Evolutionary conservation across 345 rosid genomes (phyloP), one percentile per base, ranked within the genome.

Genomic region (Raphanus raphanistrum): DNA sequence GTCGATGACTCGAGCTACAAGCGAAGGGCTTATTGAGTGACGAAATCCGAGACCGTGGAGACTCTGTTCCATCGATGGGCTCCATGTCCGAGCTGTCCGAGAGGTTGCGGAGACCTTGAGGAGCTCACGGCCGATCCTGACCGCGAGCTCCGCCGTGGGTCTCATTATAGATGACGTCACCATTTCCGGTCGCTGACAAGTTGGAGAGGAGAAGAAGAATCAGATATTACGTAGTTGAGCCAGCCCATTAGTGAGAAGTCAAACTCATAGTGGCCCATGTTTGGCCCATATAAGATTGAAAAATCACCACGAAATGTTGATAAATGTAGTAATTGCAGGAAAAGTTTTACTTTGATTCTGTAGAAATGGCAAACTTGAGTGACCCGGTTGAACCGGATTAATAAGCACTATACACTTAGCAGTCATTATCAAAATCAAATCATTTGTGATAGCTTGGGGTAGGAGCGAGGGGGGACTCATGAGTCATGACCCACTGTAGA

Each of bases 1-100:
- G 82, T 94, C 96, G 73, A 94, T 90, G 73, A 89, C 95, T 67
- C 79, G 79, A 58, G 95, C 87, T 45, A 94, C 97, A 36, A 92
- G 88, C 4, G 82, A 82, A 5, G 97, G 92, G 64, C 58, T 82
- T 76, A 90, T 81, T 0, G 83, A 83, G 55, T 79, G 76, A 25
- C 91, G 91, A 76, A 83, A 74, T 2, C 79, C 83, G 36, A 90
- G 81, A 45, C 82, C 64, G 81, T 92, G 92, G 3, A 94, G 97
- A 10, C 86, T 70, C 26, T 82, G 89, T 66, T 92, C 97, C 5
- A 92, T 82, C 3, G 84, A 79, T 2, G 95, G 82, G 28, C 83
- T 85, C 98, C 96, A 92, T 69, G 80, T 72, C 32, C 85, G 80
- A 3, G 85, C 48, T 17, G 95, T 85, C n/a, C 50, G 62, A 3